phyloP scores from a whole-genome alignment of 371 early-diverging fungal genomes.

The Catenaria anguillulae region DNA sequence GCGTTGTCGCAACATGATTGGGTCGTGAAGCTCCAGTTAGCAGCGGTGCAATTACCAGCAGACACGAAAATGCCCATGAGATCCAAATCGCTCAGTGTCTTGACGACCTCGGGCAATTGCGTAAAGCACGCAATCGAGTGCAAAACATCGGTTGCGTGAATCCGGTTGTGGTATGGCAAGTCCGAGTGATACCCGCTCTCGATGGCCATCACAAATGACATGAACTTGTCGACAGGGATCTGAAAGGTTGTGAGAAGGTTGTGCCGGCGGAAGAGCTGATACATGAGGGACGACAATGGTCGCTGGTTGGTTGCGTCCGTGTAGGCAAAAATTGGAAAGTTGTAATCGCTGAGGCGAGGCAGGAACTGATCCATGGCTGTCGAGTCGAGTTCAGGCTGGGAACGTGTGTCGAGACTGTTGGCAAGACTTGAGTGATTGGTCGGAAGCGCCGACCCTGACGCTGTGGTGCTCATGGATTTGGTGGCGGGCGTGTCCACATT shows the following conservation, averaged over 20 bases:
- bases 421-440: too few species aligned
- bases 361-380: neutral
- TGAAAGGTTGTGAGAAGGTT: neutral
- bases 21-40: too few species aligned
- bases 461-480: too few species aligned
- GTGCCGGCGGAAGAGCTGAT: neutral
- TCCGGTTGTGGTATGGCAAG: neutral
- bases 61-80: conserved; percentile 1
- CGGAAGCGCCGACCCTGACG: too few species aligned
- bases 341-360: neutral
- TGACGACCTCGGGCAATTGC: neutral
- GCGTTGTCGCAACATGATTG: too few species aligned
- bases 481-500: too few species aligned
- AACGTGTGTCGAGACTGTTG: too few species aligned
- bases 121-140: neutral
- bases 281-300: neutral
- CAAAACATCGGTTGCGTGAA: conserved; percentile 4
- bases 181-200: neutral
- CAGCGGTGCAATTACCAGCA: too few species aligned
- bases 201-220: neutral
- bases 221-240: neutral
- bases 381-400: neutral
- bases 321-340: conserved; percentile 1
- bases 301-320: neutral
- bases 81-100: neutral